Evolutionary conservation across 371 early-diverging fungal species (phyloP).

Genomic region (Rhizomucor pusillus): DNA sequence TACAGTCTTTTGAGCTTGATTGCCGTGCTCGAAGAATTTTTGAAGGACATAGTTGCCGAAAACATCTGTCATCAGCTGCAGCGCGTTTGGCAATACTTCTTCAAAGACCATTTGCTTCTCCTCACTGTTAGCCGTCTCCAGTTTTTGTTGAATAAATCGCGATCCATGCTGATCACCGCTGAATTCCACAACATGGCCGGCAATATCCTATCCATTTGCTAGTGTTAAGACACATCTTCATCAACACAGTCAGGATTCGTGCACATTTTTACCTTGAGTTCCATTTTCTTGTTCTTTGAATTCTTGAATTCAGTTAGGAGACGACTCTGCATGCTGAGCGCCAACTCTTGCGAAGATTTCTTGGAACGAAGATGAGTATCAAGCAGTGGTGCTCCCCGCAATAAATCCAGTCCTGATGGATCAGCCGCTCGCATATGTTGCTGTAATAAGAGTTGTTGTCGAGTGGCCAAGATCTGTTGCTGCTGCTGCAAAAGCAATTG

Average conservation of each 20-base stretch:
- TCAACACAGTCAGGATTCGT: too few relatives aligned
- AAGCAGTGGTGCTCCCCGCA: conserved; percentile 19
- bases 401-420: conserved; percentile 21
- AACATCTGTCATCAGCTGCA: conserved; percentile 98
- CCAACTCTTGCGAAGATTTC: conserved; percentile 26
- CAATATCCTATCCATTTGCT: conserved; percentile 90
- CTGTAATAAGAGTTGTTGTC: conserved; percentile 50
- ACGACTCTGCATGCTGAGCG: conserved; percentile 68
- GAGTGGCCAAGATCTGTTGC: conserved; percentile 48
- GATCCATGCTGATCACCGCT: conserved; percentile 99
- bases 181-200: conserved; percentile 94
- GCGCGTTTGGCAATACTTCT: conserved; percentile 89
- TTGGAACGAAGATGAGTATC: neutral
- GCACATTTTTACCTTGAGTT: conserved; percentile 72
- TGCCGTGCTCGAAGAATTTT: conserved; percentile 98
- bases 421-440: conserved; percentile 42
- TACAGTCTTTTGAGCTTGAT: conserved; percentile 82
- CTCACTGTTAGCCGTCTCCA: conserved; percentile 90
- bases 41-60: conserved; percentile 99
- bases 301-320: conserved; percentile 93
- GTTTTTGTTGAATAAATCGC: conserved; percentile 98
- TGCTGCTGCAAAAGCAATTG: conserved; percentile 52
- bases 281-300: conserved; percentile 91
- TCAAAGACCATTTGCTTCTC: conserved; percentile 97
- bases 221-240: too few relatives aligned